Conservation (phyloP, 73 alveolate genomes). For the Paramecium pentaurelia region DNA sequence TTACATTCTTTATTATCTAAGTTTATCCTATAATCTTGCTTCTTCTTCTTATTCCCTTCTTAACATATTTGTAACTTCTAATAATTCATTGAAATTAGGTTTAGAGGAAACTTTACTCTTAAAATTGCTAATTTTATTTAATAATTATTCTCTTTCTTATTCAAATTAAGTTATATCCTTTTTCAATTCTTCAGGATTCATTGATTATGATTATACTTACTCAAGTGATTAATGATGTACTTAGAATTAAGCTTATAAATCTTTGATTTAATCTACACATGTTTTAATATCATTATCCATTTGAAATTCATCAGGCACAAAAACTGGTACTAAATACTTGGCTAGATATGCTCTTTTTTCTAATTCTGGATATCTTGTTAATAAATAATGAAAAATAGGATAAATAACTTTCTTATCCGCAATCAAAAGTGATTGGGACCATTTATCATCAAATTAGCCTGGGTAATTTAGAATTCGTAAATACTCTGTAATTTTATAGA, state of each 20-base stretch:
- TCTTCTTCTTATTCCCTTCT: slow-evolving; percentile 94
- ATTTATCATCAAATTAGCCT: slow-evolving; percentile 19
- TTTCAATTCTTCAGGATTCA: slow-evolving; percentile 89
- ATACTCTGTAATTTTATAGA: slow-evolving; percentile 15
- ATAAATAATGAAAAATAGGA: slow-evolving; percentile 81
- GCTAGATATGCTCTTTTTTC: slow-evolving; percentile 88
- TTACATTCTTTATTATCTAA: slow-evolving; percentile 80
- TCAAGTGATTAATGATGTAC: slow-evolving; percentile 73
- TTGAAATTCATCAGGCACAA: slow-evolving; percentile 83
- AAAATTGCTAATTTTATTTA: slow-evolving; percentile 80
- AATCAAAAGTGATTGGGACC: slow-evolving; percentile 61
- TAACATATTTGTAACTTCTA: slow-evolving; percentile 87
- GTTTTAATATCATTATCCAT: slow-evolving; percentile 89
- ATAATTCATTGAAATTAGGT: slow-evolving; percentile 88
- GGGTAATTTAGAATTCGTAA: slow-evolving; percentile 23
- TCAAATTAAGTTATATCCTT: slow-evolving; percentile 90
- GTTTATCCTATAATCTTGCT: slow-evolving; percentile 85
- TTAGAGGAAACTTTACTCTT: slow-evolving; percentile 76
- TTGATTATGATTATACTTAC: slow-evolving; percentile 66
- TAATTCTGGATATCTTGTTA: slow-evolving; percentile 81
- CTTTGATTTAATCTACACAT: slow-evolving; percentile 78
- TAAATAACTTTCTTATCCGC: slow-evolving; percentile 91
- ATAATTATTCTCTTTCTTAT: slow-evolving; percentile 88
- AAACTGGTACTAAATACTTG: slow-evolving; percentile 83
- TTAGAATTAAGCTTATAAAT: slow-evolving; percentile 87